Percentiles rank a stretch among this genome's conserved stretches.
phyloP scores from a whole-genome alignment of 1,284 basidiomycete species.

The Fomitopsis betulina region DNA sequence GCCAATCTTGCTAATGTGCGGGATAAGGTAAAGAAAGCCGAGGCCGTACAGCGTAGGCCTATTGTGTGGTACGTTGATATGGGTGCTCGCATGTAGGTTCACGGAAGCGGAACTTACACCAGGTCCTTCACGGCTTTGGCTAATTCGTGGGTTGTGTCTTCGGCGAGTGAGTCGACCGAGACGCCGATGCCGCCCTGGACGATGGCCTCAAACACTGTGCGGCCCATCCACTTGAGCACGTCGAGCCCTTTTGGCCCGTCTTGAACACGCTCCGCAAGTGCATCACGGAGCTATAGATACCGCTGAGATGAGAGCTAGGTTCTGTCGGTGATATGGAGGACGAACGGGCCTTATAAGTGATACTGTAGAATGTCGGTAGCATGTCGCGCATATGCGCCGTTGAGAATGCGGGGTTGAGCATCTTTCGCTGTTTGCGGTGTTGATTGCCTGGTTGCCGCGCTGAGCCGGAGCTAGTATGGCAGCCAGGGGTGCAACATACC shows the following conservation, averaged over 20 bases:
- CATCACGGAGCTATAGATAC: constrained; percentile 16
- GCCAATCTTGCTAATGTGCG: constrained; percentile 29
- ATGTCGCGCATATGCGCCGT: constrained; percentile 20
- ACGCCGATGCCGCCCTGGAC: constrained; percentile 33
- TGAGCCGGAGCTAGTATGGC: neutral
- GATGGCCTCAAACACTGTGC: constrained; percentile 31
- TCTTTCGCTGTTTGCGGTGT: constrained; percentile 22
- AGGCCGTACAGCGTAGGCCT: neutral
- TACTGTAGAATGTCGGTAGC: constrained; percentile 18
- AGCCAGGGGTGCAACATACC: neutral
- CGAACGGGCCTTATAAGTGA: constrained; percentile 3
- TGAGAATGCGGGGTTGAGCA: constrained; percentile 24
- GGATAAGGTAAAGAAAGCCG: constrained; percentile 7
- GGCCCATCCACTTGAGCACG: constrained; percentile 28
- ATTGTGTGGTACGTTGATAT: neutral
- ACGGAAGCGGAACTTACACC: constrained; percentile 14
- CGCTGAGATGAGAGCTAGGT: neutral
- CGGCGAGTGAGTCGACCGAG: constrained; percentile 28
- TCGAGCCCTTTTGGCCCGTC: constrained; percentile 23
- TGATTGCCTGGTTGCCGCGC: constrained; percentile 14
- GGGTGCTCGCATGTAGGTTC: constrained; percentile 3
- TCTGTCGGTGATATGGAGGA: neutral
- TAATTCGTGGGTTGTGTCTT: constrained; percentile 19
- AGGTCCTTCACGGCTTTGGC: constrained; percentile 24
- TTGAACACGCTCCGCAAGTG: constrained; percentile 11